A percentile compares a stretch with the other conserved stretches of the same genome.
Evolutionary conservation across 179 eudicot species (phyloP).

Genomic region (Corrigiola litoralis): DNA sequence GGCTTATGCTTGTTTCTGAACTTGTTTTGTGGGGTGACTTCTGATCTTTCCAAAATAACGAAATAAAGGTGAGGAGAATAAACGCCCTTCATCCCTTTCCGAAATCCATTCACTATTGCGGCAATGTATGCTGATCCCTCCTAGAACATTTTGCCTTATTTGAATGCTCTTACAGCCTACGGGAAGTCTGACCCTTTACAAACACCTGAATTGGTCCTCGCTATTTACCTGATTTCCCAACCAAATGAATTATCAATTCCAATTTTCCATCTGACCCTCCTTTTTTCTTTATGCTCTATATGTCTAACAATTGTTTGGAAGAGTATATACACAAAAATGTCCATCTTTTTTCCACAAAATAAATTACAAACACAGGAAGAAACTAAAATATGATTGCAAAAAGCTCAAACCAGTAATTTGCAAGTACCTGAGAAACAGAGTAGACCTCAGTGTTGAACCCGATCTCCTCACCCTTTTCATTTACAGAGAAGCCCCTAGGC

Average conservation of each 20-base stretch:
- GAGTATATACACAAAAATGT: neutral
- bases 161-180: neutral
- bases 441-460: slow-evolving; percentile 94
- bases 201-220: neutral
- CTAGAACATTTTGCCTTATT: neutral
- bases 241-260: neutral
- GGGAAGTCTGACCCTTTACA: neutral
- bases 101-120: too few species aligned
- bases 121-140: too few species aligned
- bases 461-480: slow-evolving; percentile 81
- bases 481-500: slow-evolving; percentile 80
- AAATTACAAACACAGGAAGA: neutral
- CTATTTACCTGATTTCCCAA: neutral
- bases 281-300: neutral
- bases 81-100: too few species aligned
- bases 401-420: neutral
- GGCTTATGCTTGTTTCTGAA: too few species aligned
- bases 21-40: too few species aligned
- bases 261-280: neutral
- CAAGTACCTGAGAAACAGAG: slow-evolving; percentile 71
- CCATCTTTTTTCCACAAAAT: neutral
- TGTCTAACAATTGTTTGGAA: neutral
- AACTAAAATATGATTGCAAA: neutral
- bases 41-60: too few species aligned
- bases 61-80: too few species aligned